phyloP scores from a whole-genome alignment of 1,284 basidiomycete species.

The Anthracocystis setariae region DNA sequence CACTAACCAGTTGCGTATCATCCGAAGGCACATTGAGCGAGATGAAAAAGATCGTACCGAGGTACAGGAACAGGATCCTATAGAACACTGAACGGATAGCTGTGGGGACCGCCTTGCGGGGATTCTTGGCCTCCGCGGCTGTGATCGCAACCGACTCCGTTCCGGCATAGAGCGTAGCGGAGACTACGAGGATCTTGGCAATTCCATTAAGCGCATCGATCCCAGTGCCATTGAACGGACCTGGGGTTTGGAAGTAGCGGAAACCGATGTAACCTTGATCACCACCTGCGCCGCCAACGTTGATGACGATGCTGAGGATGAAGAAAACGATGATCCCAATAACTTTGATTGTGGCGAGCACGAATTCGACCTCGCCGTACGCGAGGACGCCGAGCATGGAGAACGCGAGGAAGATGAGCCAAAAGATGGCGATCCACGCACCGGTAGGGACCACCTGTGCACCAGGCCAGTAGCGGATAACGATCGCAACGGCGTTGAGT shows the following conservation, averaged over 20 bases:
- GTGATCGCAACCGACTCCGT: conserved; percentile 73
- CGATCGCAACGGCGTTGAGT: conserved; percentile 44
- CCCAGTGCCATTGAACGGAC: conserved; percentile 65
- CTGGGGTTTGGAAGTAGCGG: conserved; percentile 67
- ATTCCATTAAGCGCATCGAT: conserved; percentile 56
- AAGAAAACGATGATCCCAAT: conserved; percentile 48
- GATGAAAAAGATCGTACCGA: conserved; percentile 56
- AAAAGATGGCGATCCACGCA: conserved; percentile 51
- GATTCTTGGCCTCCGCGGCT: conserved; percentile 53
- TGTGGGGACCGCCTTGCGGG: conserved; percentile 39
- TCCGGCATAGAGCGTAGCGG: conserved; percentile 72
- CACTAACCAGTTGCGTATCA: conserved; percentile 38
- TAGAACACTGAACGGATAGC: conserved; percentile 74
- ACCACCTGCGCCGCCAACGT: conserved; percentile 39
- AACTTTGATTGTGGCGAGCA: conserved; percentile 43
- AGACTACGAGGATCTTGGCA: conserved; percentile 76
- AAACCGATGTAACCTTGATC: conserved; percentile 48
- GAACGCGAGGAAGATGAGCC: conserved; percentile 46
- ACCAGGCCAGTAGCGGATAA: conserved; percentile 44
- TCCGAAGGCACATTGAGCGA: conserved; percentile 46
- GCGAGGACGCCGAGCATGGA: conserved; percentile 42
- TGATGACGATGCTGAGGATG: conserved; percentile 49
- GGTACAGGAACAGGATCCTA: conserved; percentile 78
- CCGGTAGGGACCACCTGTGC: conserved; percentile 25
- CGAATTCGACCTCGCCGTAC: conserved; percentile 64